These are phyloP conservation scores for Rubia peregrina DNA, from an alignment of 305 asterid species.

Conservation along the genomic window DNA sequence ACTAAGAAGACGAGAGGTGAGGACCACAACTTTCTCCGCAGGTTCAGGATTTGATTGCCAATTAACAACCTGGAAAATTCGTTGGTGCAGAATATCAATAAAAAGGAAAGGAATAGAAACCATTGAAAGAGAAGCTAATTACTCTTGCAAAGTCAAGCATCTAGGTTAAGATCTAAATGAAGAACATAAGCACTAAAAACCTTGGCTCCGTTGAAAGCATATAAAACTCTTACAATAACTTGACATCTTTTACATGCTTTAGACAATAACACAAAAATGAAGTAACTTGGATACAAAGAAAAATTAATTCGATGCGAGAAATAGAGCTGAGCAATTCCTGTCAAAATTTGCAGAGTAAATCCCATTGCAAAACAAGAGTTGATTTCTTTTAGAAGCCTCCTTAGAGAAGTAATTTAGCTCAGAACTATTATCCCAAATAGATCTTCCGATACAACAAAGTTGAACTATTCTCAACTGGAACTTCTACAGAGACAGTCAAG, in stretches of 20 bases:
- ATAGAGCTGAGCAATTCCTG: conserved; percentile 7
- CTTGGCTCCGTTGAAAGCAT: background rate
- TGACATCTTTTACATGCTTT: background rate
- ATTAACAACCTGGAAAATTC: conserved; percentile 46
- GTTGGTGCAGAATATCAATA: conserved; percentile 11
- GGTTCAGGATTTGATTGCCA: conserved; percentile 43
- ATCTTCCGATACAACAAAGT: background rate
- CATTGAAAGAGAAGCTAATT: background rate
- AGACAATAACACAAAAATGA: background rate
- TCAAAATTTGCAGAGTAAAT: background rate
- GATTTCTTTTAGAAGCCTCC: background rate
- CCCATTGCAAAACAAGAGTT: background rate
- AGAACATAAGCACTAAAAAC: background rate
- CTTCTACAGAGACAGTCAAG: background rate
- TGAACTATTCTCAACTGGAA: background rate
- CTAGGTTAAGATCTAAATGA: background rate
- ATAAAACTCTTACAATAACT: background rate
- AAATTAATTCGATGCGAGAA: background rate
- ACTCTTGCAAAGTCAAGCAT: background rate
- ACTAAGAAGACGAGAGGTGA: conserved; percentile 75
- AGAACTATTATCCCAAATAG: background rate
- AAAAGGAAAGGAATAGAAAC: background rate
- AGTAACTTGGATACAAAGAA: background rate
- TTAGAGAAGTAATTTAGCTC: background rate
- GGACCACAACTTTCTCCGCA: conserved; percentile 60